These are phyloP conservation scores for Bullera alba DNA, from an alignment of 768 basidiomycete genomes.

Conservation along the genomic window DNA sequence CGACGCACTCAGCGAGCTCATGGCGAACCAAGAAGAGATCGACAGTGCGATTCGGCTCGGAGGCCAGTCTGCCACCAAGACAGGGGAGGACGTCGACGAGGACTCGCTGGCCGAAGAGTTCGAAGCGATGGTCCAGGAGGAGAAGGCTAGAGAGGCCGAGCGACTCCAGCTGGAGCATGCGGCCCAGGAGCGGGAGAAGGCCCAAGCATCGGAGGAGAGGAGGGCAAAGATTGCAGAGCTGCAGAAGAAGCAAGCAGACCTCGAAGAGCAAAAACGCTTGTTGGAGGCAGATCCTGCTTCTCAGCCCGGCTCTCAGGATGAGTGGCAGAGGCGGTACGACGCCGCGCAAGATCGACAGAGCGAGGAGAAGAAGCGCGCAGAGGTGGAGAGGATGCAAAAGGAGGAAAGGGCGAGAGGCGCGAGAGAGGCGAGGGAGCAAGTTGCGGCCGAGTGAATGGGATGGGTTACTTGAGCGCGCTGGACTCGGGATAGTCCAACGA, in stretches of 20 bases:
- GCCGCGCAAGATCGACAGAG: slow-evolving; percentile 23
- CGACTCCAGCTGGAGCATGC: slow-evolving; percentile 32
- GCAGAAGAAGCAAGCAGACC: not conserved
- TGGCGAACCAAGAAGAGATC: slow-evolving; percentile 72
- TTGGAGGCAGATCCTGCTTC: too few relatives aligned
- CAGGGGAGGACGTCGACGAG: slow-evolving; percentile 49
- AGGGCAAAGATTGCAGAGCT: not conserved
- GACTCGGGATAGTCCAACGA: too few relatives aligned
- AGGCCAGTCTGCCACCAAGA: slow-evolving; percentile 54
- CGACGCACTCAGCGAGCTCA: slow-evolving; percentile 76
- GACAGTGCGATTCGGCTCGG: slow-evolving; percentile 69
- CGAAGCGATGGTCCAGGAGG: slow-evolving; percentile 53
- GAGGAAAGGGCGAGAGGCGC: too few relatives aligned
- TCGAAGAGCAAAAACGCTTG: not conserved
- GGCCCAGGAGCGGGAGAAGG: not conserved
- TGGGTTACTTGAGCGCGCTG: too few relatives aligned
- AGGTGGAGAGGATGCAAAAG: slow-evolving; percentile 19
- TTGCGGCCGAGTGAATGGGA: slow-evolving; percentile 21
- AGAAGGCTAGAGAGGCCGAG: too few relatives aligned
- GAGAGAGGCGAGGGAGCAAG: too few relatives aligned
- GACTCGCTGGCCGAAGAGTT: slow-evolving; percentile 63
- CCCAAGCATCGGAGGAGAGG: slow-evolving; percentile 9
- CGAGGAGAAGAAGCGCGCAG: slow-evolving; percentile 22
- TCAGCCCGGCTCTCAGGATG: not conserved
- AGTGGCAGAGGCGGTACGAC: slow-evolving; percentile 6